Conservation (phyloP, 1,284 basidiomycete species). For the Moesziomyces sp. region DNA sequence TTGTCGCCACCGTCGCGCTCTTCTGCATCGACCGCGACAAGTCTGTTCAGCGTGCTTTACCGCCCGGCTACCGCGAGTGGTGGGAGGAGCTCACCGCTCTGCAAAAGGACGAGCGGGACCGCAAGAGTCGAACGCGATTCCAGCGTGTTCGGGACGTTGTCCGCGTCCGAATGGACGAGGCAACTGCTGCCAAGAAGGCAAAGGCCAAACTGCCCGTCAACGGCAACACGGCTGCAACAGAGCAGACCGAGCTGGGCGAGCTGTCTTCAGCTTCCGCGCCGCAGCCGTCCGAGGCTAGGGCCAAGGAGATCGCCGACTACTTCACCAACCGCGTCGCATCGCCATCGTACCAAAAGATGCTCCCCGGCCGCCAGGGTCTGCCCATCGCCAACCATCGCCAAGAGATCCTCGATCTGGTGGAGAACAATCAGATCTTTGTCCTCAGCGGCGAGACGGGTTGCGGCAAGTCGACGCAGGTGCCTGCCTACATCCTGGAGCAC, state of each 20-base stretch:
- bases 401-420: conserved; percentile 79
- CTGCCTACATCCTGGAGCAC: conserved; percentile 92
- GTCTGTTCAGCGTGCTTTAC: conserved; percentile 71
- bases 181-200: conserved; percentile 45
- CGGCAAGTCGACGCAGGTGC: conserved; percentile 97
- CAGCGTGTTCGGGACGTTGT: conserved; percentile 74
- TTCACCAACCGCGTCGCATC: conserved; percentile 32
- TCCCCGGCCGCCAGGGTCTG: conserved; percentile 79
- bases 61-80: conserved; percentile 84
- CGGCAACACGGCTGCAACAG: conserved; percentile 16
- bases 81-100: conserved; percentile 88
- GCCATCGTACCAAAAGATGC: conserved; percentile 81
- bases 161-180: conserved; percentile 72
- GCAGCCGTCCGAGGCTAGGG: conserved; percentile 34
- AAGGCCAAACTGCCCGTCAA: conserved; percentile 31
- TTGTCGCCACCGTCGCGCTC: conserved; percentile 85
- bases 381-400: conserved; percentile 89
- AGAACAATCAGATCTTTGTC: conserved; percentile 86
- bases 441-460: conserved; percentile 98
- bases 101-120: conserved; percentile 76
- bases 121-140: conserved; percentile 73
- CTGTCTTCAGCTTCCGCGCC: conserved; percentile 36
- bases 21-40: conserved; percentile 70
- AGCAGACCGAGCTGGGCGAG: conserved; percentile 47
- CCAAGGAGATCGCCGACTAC: conserved; percentile 41